Evolutionary conservation across 495 filamentous ascomycete species (phyloP), one percentile per base, ranked within the genome.

Genomic region (Aspergillus bridgeri): DNA sequence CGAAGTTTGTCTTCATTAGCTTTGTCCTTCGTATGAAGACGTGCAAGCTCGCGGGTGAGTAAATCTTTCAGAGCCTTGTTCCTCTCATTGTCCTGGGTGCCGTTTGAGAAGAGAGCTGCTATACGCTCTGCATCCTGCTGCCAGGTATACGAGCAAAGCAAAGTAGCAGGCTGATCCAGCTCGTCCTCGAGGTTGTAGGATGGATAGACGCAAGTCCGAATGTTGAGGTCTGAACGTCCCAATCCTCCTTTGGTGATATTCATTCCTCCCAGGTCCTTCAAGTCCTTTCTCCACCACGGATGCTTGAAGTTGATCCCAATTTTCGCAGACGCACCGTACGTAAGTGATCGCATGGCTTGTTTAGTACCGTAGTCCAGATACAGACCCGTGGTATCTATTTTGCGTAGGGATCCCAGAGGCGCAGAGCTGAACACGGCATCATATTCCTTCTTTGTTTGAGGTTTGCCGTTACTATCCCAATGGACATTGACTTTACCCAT

Each of bases 81-180:
- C n/a, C n/a, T n/a, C 29, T 69, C 60, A 17, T 46, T 47, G 3
- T 24, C 24, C 22, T 60, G 33, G 42, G 19, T 23, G 5, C 17
- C 22, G 21, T 20, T 47, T 1, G 29, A 33, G 19, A 75, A 67
- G 17, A 75, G 51, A 0, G 73, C 48, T 47, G 65, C 75, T 18
- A 79, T 60, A 48, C 75, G 72, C 17, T 48, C 33, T 3, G 74
- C 73, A 60, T 81, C 78, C 44, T 74, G 69, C 7, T 58, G 54
- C 74, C 74, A 77, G n/a, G 73, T 71, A 54, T 79, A 80, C 0
- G 69, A 72, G 43, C 60, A 65, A 15, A 81, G 66, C 8, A 81
- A 66, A 7, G 77, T 72, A 0, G 61, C 54, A 13, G 51, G 27
- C 45, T 42, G 33, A 27, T 53, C 44, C 1, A 20, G 53, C 8